Percentiles rank a stretch among this genome's conserved stretches.
Evolutionary conservation across 2,329 filamentous ascomycete genomes (phyloP).

Genomic region (Metarhizium rileyi): DNA sequence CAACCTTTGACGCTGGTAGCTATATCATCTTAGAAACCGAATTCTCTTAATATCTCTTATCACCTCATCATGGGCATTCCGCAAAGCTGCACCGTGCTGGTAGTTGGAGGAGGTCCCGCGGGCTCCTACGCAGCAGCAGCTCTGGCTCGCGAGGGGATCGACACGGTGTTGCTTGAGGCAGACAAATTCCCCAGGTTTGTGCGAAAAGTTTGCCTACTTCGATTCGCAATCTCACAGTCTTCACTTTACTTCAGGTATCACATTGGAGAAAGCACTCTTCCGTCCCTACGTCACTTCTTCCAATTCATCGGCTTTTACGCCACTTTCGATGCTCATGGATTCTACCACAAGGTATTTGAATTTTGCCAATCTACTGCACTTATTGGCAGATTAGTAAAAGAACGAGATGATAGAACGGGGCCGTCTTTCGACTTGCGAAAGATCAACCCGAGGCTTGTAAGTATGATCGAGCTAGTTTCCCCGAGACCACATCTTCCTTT

Average conservation of each 20-base stretch:
- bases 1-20: no score
- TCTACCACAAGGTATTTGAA: constrained; percentile 25
- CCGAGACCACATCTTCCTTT: background rate
- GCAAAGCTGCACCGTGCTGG: background rate
- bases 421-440: constrained; percentile 28
- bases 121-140: constrained; percentile 11
- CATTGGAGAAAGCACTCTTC: constrained; percentile 27
- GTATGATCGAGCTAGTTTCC: constrained; percentile 4
- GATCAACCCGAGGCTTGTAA: constrained; percentile 22
- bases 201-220: no score
- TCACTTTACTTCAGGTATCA: constrained; percentile 18
- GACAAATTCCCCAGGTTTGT: constrained; percentile 10
- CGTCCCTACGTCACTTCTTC: constrained; percentile 31
- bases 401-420: constrained; percentile 16
- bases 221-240: no score
- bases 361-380: no score
- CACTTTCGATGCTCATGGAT: constrained; percentile 29
- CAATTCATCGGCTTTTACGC: constrained; percentile 33
- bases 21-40: no score
- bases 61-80: background rate
- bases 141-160: constrained; percentile 10
- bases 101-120: constrained; percentile 10
- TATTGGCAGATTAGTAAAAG: background rate
- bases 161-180: constrained; percentile 10
- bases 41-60: no score